These are phyloP conservation scores for Pythium periplocum DNA, from an alignment of 352 stramenopile species.

Conservation along the genomic window DNA sequence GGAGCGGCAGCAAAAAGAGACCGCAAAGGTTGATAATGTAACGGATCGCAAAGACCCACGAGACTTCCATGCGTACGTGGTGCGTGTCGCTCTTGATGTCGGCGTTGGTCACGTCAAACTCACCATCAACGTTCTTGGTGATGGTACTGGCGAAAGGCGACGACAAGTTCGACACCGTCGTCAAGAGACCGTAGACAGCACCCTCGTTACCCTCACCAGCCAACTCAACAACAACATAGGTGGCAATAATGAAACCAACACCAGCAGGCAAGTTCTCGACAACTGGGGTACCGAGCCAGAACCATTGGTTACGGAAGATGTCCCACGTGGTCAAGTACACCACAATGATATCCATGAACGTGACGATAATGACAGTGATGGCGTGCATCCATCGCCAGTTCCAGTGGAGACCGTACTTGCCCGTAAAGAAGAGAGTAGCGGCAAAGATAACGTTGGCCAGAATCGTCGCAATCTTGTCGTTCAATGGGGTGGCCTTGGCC, in stretches of 20 bases:
- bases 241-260: constrained; percentile 11
- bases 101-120: constrained; percentile 5
- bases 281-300: constrained; percentile 9
- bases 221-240: constrained; percentile 18
- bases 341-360: too few species aligned
- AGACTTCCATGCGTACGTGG: constrained; percentile 10
- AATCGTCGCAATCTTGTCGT: constrained; percentile 6
- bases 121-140: constrained; percentile 8
- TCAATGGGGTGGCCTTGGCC: constrained; percentile 4
- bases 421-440: constrained; percentile 3
- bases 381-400: constrained; percentile 18
- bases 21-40: constrained; percentile 13
- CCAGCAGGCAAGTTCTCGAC: constrained; percentile 8
- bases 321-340: constrained; percentile 11
- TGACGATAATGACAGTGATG: too few species aligned
- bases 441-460: constrained; percentile 3
- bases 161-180: constrained; percentile 7
- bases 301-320: constrained; percentile 14
- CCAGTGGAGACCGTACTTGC: constrained; percentile 16
- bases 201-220: constrained; percentile 17
- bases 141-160: constrained; percentile 5
- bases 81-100: constrained; percentile 10
- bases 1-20: constrained; percentile 9
- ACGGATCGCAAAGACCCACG: constrained; percentile 17
- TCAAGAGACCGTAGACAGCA: constrained; percentile 12